phyloP scores from a whole-genome alignment of 371 early-diverging fungal species.

The Gilbertella persicaria region DNA sequence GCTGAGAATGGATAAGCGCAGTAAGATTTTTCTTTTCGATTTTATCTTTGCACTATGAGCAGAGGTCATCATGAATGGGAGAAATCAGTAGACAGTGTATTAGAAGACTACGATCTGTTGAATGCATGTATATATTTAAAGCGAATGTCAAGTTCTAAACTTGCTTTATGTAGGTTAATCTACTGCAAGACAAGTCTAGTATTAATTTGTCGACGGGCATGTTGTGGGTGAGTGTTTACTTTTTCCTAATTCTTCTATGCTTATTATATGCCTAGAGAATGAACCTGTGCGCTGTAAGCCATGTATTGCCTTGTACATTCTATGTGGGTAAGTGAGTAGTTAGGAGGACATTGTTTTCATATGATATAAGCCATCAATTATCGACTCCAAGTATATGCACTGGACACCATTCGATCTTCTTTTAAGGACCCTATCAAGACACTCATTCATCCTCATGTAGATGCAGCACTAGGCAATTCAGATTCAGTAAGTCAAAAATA shows the following conservation, averaged over 20 bases:
- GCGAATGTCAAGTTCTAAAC: neutral
- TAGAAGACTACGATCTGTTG: constrained; percentile 24
- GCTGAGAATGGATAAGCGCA: too few species aligned
- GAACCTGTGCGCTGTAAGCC: constrained; percentile 47
- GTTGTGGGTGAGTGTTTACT: constrained; percentile 25
- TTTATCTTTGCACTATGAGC: too few species aligned
- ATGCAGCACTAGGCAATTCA: constrained; percentile 7
- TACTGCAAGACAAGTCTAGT: constrained; percentile 13
- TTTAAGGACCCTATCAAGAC: constrained; percentile 21
- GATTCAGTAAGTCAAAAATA: constrained; percentile 21
- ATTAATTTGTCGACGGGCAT: constrained; percentile 17
- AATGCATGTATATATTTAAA: constrained; percentile 11
- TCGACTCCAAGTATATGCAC: constrained; percentile 26
- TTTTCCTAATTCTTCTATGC: too few species aligned
- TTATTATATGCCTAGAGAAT: constrained; percentile 45
- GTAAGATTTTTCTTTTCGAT: too few species aligned
- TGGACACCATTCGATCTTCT: constrained; percentile 20
- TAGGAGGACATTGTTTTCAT: too few species aligned
- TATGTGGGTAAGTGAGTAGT: constrained; percentile 46
- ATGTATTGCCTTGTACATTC: constrained; percentile 36
- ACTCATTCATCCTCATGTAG: constrained; percentile 16
- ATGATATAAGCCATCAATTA: constrained; percentile 44
- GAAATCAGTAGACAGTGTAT: constrained; percentile 21
- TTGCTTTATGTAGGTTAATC: constrained; percentile 10
- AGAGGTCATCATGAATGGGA: too few species aligned